Evolutionary conservation across 1,284 basidiomycete species (phyloP).

Genomic region (Ceratobasidium sp.): DNA sequence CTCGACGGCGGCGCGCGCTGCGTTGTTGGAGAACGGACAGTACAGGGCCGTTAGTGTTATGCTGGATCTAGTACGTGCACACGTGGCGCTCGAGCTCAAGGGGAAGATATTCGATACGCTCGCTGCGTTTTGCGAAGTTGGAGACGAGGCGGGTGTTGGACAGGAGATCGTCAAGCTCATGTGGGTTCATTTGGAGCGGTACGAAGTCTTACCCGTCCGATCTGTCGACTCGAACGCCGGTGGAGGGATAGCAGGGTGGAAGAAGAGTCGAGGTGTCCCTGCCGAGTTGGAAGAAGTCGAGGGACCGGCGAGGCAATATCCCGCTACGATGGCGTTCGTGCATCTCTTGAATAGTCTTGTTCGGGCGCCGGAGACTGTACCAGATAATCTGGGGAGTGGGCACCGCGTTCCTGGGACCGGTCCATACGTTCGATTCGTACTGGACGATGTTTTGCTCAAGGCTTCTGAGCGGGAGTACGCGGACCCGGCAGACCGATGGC

Average conservation of each 20-base stretch:
- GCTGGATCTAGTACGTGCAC: conserved; percentile 82
- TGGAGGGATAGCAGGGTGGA: conserved; percentile 23
- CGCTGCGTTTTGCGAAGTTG: conserved; percentile 85
- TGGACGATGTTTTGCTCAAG: conserved; percentile 86
- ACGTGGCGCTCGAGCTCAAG: conserved; percentile 92
- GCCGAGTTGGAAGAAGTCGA: conserved; percentile 88
- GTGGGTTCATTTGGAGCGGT: conserved; percentile 86
- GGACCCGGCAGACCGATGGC: conserved; percentile 84
- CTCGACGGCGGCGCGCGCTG: conserved; percentile 83
- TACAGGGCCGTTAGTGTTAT: conserved; percentile 85
- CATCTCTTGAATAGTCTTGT: conserved; percentile 85
- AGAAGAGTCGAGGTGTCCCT: conserved; percentile 52
- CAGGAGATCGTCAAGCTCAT: conserved; percentile 85
- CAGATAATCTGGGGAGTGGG: conserved; percentile 79
- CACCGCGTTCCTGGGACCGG: conserved; percentile 81
- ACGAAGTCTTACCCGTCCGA: conserved; percentile 73
- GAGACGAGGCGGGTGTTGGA: conserved; percentile 65
- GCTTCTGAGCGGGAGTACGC: conserved; percentile 75
- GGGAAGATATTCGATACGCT: conserved; percentile 88
- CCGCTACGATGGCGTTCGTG: conserved; percentile 89
- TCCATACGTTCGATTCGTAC: conserved; percentile 85
- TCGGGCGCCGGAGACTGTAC: conserved; percentile 83
- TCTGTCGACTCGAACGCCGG: neutral
- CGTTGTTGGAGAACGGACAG: conserved; percentile 82
- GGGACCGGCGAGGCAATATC: conserved; percentile 81